phyloP scores from a whole-genome alignment of 2,329 filamentous ascomycete species.

The Fusarium mexicanum region DNA sequence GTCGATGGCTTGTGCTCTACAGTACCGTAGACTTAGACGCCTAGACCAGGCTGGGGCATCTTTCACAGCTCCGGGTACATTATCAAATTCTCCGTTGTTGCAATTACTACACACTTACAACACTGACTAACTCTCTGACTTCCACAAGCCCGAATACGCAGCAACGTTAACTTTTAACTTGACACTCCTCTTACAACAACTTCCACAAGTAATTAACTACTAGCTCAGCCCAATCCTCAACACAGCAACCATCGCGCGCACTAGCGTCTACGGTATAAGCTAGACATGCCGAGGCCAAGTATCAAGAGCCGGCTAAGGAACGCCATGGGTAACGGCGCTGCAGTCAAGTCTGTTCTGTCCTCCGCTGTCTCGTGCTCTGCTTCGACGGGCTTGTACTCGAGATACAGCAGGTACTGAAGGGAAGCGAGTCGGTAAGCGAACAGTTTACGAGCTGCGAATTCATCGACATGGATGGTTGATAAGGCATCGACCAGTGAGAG shows the following conservation, averaged over 20 bases:
- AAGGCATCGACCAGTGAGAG: constrained; percentile 32
- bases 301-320: constrained; percentile 28
- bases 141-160: constrained; percentile 28
- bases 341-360: constrained; percentile 11
- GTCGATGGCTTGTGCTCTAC: constrained; percentile 28
- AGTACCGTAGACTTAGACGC: background rate
- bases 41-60: constrained; percentile 1
- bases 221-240: background rate
- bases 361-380: constrained; percentile 15
- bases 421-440: constrained; percentile 14
- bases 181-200: background rate
- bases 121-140: background rate
- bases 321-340: constrained; percentile 33
- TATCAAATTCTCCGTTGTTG: constrained; percentile 13
- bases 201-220: background rate
- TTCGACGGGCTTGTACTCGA: background rate
- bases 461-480: constrained; percentile 7
- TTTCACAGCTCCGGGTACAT: constrained; percentile 26
- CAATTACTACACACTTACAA: constrained; percentile 8
- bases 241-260: background rate
- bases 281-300: constrained; percentile 37
- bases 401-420: background rate
- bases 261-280: constrained; percentile 27
- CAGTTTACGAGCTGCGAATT: constrained; percentile 1
- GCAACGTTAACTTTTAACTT: background rate